These are phyloP conservation scores for Hyphodiscus sp. DNA, from an alignment of 2,329 filamentous ascomycete genomes.

Conservation along the genomic window DNA sequence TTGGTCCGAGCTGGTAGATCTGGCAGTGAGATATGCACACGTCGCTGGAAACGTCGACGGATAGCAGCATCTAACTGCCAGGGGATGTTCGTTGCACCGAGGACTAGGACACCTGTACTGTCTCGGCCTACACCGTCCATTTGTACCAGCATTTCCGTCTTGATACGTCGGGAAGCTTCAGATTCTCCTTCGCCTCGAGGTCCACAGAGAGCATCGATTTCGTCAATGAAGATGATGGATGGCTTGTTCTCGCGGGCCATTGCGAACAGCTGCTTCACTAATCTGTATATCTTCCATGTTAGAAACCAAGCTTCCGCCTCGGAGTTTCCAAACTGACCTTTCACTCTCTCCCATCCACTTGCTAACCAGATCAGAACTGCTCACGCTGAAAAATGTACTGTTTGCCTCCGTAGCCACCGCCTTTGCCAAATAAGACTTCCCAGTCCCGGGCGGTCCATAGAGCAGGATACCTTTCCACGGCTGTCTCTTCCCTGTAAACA, in stretches of 20 bases:
- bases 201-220: conserved; percentile 93
- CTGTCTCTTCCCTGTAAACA: conserved; percentile 93
- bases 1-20: conserved; percentile 80
- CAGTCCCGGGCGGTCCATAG: conserved; percentile 92
- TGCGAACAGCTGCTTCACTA: conserved; percentile 94
- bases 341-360: conserved; percentile 99
- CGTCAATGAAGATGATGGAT: conserved; percentile 97
- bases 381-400: conserved; percentile 98
- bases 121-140: conserved; percentile 99
- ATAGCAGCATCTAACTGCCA: conserved; percentile 98
- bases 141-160: conserved; percentile 95
- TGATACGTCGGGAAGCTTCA: conserved; percentile 94
- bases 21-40: conserved; percentile 91
- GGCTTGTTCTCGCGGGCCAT: conserved; percentile 98
- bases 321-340: conserved; percentile 49
- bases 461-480: conserved; percentile 97
- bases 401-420: conserved; percentile 97
- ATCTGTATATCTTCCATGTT: conserved; percentile 25
- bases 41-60: conserved; percentile 86
- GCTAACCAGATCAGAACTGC: conserved; percentile 92
- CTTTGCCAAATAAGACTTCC: conserved; percentile 96
- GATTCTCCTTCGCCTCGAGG: conserved; percentile 92
- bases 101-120: conserved; percentile 84
- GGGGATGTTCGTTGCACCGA: conserved; percentile 96
- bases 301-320: background rate